phyloP scores from a whole-genome alignment of 805 yeast genomes.

The Cyberlindnera galapagoensis region DNA sequence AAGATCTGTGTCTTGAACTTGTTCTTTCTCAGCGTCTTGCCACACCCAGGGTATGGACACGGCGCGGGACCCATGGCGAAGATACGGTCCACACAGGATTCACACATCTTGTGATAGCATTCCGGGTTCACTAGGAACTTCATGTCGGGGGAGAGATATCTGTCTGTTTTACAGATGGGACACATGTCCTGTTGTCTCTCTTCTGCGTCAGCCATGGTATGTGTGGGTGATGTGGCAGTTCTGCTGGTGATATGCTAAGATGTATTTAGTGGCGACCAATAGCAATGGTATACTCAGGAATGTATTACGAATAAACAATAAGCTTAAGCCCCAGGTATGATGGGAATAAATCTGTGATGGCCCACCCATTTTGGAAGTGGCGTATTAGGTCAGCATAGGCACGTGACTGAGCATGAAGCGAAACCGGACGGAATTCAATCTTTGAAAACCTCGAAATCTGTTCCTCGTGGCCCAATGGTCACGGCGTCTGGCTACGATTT shows the following conservation, averaged over 20 bases:
- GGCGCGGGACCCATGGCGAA: conserved; percentile 94
- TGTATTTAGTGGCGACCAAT: too few species aligned
- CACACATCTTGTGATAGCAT: conserved; percentile 97
- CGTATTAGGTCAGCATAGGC: too few species aligned
- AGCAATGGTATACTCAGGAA: too few species aligned
- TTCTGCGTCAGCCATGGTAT: conserved; percentile 3
- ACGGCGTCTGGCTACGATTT: conserved; percentile 68
- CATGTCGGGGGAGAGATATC: conserved; percentile 91
- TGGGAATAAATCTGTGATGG: too few species aligned
- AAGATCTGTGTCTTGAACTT: conserved; percentile 88
- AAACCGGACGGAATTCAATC: too few species aligned
- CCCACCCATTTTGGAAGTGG: too few species aligned
- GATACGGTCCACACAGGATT: conserved; percentile 91
- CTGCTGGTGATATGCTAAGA: too few species aligned
- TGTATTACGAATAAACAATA: too few species aligned
- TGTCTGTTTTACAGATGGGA: conserved; percentile 94
- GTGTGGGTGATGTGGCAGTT: too few species aligned
- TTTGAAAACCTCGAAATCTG: conserved; percentile 27
- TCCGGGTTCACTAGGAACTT: conserved; percentile 90
- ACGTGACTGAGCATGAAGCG: too few species aligned
- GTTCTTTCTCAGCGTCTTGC: conserved; percentile 78
- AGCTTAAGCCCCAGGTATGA: too few species aligned
- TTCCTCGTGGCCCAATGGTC: conserved; percentile 75
- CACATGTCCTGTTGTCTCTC: conserved; percentile 70
- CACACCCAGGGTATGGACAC: conserved; percentile 92